Evolutionary conservation across 345 rosid genomes (phyloP).

Genomic region (Lepidium didymum): DNA sequence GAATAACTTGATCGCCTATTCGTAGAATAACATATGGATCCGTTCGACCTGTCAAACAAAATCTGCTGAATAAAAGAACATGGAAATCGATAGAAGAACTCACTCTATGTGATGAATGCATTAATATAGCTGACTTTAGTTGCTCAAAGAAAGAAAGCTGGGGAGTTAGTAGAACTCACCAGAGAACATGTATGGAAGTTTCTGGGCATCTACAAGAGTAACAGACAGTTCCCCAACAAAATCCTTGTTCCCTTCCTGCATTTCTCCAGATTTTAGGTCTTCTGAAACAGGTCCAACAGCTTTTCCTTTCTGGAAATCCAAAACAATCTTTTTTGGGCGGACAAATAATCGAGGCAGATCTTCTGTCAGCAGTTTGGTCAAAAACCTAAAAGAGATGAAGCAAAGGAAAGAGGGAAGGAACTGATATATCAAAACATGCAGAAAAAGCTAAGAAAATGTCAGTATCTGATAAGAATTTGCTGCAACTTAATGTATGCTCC

Average conservation of each 20-base stretch:
- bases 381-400: conserved; percentile 53
- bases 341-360: conserved; percentile 92
- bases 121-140: not conserved
- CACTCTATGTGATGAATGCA: not conserved
- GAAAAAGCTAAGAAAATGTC: not conserved
- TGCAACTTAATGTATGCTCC: not conserved
- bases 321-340: conserved; percentile 95
- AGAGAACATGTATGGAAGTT: conserved; percentile 65
- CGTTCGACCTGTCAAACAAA: conserved; percentile 63
- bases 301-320: conserved; percentile 91
- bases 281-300: conserved; percentile 82
- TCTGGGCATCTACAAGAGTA: conserved; percentile 91
- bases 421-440: conserved; percentile 3
- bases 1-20: conserved; percentile 77
- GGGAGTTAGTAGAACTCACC: conserved; percentile 38
- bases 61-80: conserved; percentile 4
- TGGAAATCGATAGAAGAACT: not conserved
- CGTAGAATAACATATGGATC: conserved; percentile 91
- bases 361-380: conserved; percentile 85
- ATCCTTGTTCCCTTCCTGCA: conserved; percentile 85
- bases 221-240: conserved; percentile 92
- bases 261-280: conserved; percentile 67
- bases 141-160: not conserved
- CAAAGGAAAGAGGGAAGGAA: not conserved
- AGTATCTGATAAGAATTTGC: not conserved